Percentiles rank a stretch among this genome's conserved stretches.
Evolutionary conservation across 768 basidiomycete genomes (phyloP).

Genomic region (Lentinula edodes): DNA sequence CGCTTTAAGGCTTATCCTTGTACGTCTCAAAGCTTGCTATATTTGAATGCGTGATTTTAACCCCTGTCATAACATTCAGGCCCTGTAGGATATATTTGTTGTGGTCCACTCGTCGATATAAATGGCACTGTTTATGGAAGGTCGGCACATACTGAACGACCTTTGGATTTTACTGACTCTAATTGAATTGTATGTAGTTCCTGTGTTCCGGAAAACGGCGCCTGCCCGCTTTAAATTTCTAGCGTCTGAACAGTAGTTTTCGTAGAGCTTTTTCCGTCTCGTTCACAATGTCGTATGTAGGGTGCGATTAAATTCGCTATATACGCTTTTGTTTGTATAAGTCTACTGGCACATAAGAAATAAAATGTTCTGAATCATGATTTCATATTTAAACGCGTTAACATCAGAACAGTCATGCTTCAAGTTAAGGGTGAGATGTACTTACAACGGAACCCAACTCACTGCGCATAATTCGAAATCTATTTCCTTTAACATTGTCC

Average conservation of each 20-base stretch:
- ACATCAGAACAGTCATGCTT: no score
- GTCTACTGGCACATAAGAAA: no score
- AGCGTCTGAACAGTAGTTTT: no score
- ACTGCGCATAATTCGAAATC: no score
- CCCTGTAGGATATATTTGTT: not conserved
- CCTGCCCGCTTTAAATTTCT: not conserved
- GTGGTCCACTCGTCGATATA: not conserved
- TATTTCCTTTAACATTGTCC: no score
- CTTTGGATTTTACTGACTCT: not conserved
- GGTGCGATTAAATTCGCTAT: not conserved
- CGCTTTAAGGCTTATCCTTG: not conserved
- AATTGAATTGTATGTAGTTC: not conserved
- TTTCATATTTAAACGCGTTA: no score
- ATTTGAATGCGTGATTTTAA: not conserved
- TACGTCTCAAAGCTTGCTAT: not conserved
- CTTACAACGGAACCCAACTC: no score
- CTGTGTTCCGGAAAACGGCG: not conserved
- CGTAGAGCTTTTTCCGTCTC: no score
- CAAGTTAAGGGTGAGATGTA: no score
- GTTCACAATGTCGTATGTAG: not conserved
- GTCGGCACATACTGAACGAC: not conserved
- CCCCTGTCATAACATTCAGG: not conserved
- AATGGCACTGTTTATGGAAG: not conserved
- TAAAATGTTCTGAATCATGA: no score
- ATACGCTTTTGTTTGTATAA: no score